Evolutionary conservation across 805 yeast genomes (phyloP).

Genomic region (Wickerhamia fluorescens): DNA sequence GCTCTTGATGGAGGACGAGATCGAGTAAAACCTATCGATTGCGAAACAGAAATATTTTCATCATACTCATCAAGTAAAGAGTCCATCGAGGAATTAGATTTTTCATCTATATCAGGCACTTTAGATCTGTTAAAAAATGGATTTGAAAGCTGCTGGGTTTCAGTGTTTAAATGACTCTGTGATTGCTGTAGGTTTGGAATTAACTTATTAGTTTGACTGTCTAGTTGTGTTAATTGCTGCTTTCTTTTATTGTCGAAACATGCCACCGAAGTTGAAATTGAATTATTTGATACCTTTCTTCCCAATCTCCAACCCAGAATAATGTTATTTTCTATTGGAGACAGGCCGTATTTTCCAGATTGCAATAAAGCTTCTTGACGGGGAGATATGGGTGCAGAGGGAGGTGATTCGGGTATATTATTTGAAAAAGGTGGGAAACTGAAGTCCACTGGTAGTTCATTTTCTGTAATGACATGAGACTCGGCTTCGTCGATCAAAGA

Average conservation of each 20-base stretch:
- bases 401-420: conserved; percentile 38
- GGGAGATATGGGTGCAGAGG: conserved; percentile 37
- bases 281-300: conserved; percentile 16
- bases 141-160: conserved; percentile 1
- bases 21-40: conserved; percentile 14
- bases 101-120: too few relatives aligned
- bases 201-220: too few relatives aligned
- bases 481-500: too few relatives aligned
- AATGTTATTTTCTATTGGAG: too few relatives aligned
- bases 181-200: too few relatives aligned
- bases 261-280: conserved; percentile 24
- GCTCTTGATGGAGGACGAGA: conserved; percentile 24
- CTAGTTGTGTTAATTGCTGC: too few relatives aligned
- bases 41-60: conserved; percentile 35
- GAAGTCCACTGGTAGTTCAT: too few relatives aligned
- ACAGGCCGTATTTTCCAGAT: too few relatives aligned
- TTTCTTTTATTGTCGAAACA: conserved; percentile 14
- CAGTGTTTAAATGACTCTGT: conserved; percentile 1
- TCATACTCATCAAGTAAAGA: conserved; percentile 38
- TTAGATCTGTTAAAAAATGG: background rate
- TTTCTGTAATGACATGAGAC: too few relatives aligned
- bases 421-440: too few relatives aligned
- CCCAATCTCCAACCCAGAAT: too few relatives aligned
- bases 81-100: conserved; percentile 26
- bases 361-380: too few relatives aligned